Percentiles rank a stretch among this genome's conserved stretches.
These are phyloP conservation scores for Penicillium manginii DNA, from an alignment of 495 filamentous ascomycete species.

Conservation along the genomic window DNA sequence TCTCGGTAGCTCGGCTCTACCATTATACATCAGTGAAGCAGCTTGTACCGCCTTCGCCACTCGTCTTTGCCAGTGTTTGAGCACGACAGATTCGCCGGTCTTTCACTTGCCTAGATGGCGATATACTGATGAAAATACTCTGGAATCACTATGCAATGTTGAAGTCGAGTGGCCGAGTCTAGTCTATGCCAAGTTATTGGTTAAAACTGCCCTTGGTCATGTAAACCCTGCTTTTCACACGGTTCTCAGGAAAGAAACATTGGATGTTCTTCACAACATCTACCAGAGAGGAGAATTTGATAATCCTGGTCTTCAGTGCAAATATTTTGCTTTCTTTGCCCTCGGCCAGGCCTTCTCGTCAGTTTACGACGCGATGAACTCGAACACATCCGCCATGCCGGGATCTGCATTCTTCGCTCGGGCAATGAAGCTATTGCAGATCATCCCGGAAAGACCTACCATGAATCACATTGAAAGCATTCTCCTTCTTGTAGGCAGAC, in stretches of 20 bases:
- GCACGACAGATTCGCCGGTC: conserved; percentile 28
- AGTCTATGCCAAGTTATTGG: conserved; percentile 35
- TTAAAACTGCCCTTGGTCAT: conserved; percentile 42
- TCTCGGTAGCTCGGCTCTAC: conserved; percentile 34
- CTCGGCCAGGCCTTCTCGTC: conserved; percentile 40
- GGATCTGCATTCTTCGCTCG: conserved; percentile 41
- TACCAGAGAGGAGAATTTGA: conserved; percentile 38
- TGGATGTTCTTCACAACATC: conserved; percentile 39
- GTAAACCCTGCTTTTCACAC: conserved; percentile 38
- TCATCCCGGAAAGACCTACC: conserved; percentile 40
- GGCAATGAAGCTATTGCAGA: conserved; percentile 36
- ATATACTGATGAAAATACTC: conserved; percentile 35
- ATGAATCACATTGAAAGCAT: conserved; percentile 43
- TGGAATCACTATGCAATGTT: conserved; percentile 20
- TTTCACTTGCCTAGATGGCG: conserved; percentile 38
- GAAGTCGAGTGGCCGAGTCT: conserved; percentile 38
- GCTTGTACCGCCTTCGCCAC: conserved; percentile 45
- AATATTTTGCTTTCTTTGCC: conserved; percentile 45
- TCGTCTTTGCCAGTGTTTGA: conserved; percentile 39
- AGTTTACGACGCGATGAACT: conserved; percentile 24
- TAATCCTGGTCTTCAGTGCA: conserved; percentile 36
- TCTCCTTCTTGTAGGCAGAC: conserved; percentile 33
- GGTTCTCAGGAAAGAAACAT: conserved; percentile 34
- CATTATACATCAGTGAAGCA: conserved; percentile 43
- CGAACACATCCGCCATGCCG: conserved; percentile 30